Conservation (phyloP, 2,329 filamentous ascomycete species). For the Emericellopsis cladophorae region DNA sequence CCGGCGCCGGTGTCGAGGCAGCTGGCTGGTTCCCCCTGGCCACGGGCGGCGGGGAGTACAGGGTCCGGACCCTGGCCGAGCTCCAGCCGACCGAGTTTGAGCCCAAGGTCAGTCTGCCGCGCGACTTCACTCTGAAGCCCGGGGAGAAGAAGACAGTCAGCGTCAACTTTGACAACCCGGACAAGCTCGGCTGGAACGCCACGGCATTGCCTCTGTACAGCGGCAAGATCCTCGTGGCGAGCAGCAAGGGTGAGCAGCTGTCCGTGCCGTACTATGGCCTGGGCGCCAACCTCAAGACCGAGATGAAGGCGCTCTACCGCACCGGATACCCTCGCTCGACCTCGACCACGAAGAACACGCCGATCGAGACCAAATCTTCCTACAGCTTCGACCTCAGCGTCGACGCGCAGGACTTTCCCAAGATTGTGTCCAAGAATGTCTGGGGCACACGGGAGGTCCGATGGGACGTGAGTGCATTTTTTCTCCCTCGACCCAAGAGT, state of each 20-base stretch:
- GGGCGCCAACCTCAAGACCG: constrained; percentile 9
- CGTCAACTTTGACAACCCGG: constrained; percentile 15
- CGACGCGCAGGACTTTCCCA: constrained; percentile 7
- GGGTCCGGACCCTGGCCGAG: constrained; percentile 9
- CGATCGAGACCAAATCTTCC: not conserved
- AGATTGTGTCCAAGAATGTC: constrained; percentile 7
- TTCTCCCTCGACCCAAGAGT: not conserved
- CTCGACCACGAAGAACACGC: constrained; percentile 3
- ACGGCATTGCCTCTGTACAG: constrained; percentile 18
- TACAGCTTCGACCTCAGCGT: constrained; percentile 6
- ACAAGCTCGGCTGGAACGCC: constrained; percentile 12
- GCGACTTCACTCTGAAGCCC: constrained; percentile 10
- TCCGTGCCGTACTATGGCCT: constrained; percentile 18
- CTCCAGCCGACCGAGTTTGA: constrained; percentile 7
- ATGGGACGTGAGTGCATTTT: constrained; percentile 4
- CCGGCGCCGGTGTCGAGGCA: constrained; percentile 23
- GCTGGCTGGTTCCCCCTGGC: constrained; percentile 6
- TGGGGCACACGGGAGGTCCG: constrained; percentile 11
- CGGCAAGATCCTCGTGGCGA: constrained; percentile 17
- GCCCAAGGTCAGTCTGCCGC: constrained; percentile 8
- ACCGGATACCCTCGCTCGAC: constrained; percentile 5
- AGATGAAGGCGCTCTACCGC: constrained; percentile 7
- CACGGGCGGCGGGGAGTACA: constrained; percentile 4
- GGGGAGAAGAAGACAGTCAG: constrained; percentile 12
- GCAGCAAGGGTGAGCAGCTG: constrained; percentile 16